These are phyloP conservation scores for Colletotrichum falcatum DNA, from an alignment of 2,329 filamentous ascomycete species.

Conservation along the genomic window DNA sequence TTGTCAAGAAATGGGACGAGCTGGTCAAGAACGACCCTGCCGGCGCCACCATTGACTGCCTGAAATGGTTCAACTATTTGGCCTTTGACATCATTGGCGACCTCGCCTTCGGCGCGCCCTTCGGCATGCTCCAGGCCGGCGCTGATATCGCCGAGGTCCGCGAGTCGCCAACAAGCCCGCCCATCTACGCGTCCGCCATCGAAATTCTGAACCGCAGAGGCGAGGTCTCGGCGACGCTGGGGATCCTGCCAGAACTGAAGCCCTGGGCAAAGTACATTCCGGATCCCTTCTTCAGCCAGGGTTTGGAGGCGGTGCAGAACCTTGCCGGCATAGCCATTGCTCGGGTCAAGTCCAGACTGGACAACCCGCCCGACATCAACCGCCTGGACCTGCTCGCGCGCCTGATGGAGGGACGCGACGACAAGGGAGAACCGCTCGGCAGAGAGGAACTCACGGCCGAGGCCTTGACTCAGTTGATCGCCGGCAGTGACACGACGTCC, in stretches of 20 bases:
- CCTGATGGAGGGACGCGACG: conserved; percentile 88
- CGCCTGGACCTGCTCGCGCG: conserved; percentile 85
- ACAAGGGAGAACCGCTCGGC: conserved; percentile 79
- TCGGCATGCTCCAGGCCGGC: conserved; percentile 41
- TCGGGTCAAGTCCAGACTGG: conserved; percentile 79
- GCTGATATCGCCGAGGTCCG: conserved; percentile 42
- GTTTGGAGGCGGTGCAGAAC: conserved; percentile 79
- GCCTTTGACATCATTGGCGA: conserved; percentile 44
- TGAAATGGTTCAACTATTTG: conserved; percentile 51
- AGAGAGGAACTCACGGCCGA: conserved; percentile 88
- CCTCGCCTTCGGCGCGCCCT: conserved; percentile 43
- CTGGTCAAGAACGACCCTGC: conserved; percentile 54
- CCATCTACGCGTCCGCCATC: conserved; percentile 81
- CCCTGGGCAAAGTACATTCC: conserved; percentile 85
- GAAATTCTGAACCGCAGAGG: conserved; percentile 90
- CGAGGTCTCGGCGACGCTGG: conserved; percentile 85
- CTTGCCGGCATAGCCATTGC: conserved; percentile 91
- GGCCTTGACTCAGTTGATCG: conserved; percentile 88
- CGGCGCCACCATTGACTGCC: conserved; percentile 71
- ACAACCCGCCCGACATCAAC: conserved; percentile 72
- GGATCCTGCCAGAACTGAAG: conserved; percentile 78
- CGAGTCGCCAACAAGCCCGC: conserved; percentile 66
- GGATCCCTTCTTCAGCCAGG: conserved; percentile 83
- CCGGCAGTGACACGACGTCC: conserved; percentile 80
- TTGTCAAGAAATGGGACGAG: conserved; percentile 79